A percentile compares a stretch with the other conserved stretches of the same genome.
These are phyloP conservation scores for Ormosia semicastrata DNA, from an alignment of 306 rosid genomes.

Conservation along the genomic window DNA sequence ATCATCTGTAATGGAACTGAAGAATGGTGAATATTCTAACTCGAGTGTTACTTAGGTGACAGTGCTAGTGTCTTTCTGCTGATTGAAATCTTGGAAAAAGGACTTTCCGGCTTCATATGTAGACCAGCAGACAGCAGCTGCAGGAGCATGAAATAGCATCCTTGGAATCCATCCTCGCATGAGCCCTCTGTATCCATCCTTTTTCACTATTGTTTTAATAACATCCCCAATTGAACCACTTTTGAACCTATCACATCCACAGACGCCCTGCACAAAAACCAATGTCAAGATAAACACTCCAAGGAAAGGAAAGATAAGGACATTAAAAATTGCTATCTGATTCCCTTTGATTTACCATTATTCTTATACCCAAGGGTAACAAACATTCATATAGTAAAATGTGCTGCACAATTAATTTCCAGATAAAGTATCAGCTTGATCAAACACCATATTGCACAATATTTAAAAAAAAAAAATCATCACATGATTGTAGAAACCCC, in stretches of 20 bases:
- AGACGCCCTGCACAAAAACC: slow-evolving; percentile 71
- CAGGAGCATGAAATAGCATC: slow-evolving; percentile 98
- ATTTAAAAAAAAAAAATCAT: background rate
- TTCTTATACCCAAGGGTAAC: background rate
- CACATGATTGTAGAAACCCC: background rate
- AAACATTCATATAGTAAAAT: slow-evolving; percentile 13
- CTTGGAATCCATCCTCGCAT: slow-evolving; percentile 96
- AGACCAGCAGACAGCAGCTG: slow-evolving; percentile 98
- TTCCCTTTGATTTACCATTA: background rate
- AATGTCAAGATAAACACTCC: slow-evolving; percentile 20
- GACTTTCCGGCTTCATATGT: slow-evolving; percentile 90
- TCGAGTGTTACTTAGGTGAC: slow-evolving; percentile 38
- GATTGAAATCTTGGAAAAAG: slow-evolving; percentile 69
- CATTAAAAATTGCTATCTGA: background rate
- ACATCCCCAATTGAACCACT: slow-evolving; percentile 79
- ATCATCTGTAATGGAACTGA: slow-evolving; percentile 25
- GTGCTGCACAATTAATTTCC: background rate
- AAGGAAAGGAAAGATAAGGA: background rate
- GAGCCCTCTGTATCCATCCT: slow-evolving; percentile 88
- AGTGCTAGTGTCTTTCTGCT: slow-evolving; percentile 31
- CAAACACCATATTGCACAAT: background rate
- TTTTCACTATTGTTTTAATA: slow-evolving; percentile 60
- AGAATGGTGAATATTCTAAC: slow-evolving; percentile 29
- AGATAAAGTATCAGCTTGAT: background rate
- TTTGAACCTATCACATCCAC: slow-evolving; percentile 93